These are phyloP conservation scores for Cyberlindnera suaveolens DNA, from an alignment of 805 yeast genomes.

Conservation along the genomic window DNA sequence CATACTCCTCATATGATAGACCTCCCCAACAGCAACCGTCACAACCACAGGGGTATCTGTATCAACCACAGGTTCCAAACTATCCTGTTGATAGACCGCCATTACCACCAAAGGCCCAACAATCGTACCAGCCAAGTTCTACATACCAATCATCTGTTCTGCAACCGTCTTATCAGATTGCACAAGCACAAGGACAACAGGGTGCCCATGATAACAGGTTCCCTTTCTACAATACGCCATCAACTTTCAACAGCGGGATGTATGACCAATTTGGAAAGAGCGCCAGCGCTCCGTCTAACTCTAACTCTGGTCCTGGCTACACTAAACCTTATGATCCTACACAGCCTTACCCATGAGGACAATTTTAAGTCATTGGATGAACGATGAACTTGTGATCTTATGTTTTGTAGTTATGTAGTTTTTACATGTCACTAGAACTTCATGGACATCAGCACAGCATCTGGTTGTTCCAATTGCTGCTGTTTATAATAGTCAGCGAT, in stretches of 20 bases:
- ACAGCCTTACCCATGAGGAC: constrained; percentile 1
- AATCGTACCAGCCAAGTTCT: constrained; percentile 1
- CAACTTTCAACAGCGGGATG: constrained; percentile 39
- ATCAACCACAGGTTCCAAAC: constrained; percentile 6
- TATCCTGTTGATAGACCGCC: constrained; percentile 2
- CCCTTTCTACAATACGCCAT: constrained; percentile 42
- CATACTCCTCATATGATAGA: constrained; percentile 1
- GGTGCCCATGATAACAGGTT: constrained; percentile 24
- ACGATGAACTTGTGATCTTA: neutral
- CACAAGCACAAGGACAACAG: constrained; percentile 16
- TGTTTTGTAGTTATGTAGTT: neutral
- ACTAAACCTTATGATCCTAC: constrained; percentile 23
- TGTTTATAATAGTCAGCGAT: constrained; percentile 41
- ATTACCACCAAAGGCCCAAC: constrained; percentile 4
- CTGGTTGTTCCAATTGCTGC: constrained; percentile 40
- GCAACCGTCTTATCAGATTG: constrained; percentile 8
- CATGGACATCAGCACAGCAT: constrained; percentile 37
- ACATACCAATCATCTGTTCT: too few relatives aligned
- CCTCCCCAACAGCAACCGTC: constrained; percentile 15
- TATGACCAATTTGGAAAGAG: constrained; percentile 21
- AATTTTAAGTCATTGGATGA: neutral
- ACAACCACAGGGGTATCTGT: constrained; percentile 11
- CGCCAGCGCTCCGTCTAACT: constrained; percentile 1
- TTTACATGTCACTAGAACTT: constrained; percentile 19
- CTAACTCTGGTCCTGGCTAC: constrained; percentile 5